These are phyloP conservation scores for Lipomyces yamanashiensis DNA, from an alignment of 805 yeast genomes.

Conservation along the genomic window DNA sequence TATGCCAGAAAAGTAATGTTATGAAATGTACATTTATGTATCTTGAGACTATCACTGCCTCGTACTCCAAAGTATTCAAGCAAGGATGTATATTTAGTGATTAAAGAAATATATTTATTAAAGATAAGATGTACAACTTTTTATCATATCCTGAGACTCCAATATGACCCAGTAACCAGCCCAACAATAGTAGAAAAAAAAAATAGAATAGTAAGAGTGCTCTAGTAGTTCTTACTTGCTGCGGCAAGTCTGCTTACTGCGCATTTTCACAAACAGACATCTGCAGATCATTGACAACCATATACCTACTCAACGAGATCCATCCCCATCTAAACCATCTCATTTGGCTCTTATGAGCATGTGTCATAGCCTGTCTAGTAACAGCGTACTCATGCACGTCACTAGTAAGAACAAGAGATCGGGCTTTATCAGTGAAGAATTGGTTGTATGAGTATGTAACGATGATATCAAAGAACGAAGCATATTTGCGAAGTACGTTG, in stretches of 20 bases:
- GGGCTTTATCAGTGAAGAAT: conserved; percentile 18
- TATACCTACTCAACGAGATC: conserved; percentile 76
- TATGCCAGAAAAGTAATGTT: no score
- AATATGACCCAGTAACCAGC: neutral
- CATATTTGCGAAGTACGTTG: conserved; percentile 47
- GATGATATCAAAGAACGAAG: conserved; percentile 44
- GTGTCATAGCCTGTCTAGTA: conserved; percentile 71
- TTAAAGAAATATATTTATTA: no score
- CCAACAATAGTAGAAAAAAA: neutral
- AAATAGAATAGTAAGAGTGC: neutral
- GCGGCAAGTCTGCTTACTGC: no score
- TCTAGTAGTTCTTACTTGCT: neutral
- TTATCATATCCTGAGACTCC: neutral
- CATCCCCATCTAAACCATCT: conserved; percentile 94
- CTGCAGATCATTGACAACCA: conserved; percentile 70
- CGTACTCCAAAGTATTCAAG: no score
- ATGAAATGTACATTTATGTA: no score
- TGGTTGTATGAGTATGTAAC: conserved; percentile 36
- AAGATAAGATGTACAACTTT: no score
- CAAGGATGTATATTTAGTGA: no score
- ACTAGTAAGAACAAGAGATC: conserved; percentile 41
- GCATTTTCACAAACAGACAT: neutral
- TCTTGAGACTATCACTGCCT: no score
- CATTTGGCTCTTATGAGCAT: conserved; percentile 87
- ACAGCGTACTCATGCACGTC: conserved; percentile 40